Percentiles rank a stretch among this genome's conserved stretches.
These are phyloP conservation scores for Blakeslea trispora DNA, from an alignment of 371 early-diverging fungal species.

Conservation along the genomic window DNA sequence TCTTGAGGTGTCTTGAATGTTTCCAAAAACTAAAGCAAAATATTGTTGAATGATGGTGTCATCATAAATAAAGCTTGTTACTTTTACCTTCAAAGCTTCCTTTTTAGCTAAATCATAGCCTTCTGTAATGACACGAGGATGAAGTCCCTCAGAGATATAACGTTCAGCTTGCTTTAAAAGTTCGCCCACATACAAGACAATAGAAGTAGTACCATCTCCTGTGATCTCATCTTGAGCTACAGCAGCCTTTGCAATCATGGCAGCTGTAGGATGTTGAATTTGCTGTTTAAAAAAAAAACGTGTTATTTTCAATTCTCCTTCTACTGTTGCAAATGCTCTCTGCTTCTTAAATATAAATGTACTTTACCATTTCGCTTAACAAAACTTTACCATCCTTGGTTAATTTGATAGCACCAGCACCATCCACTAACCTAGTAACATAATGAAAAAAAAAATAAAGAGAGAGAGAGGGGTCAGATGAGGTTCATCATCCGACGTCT, in stretches of 20 bases:
- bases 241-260: constrained; percentile 99
- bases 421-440: constrained; percentile 97
- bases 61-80: too few relatives aligned
- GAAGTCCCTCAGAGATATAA: constrained; percentile 96
- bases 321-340: neutral
- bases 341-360: neutral
- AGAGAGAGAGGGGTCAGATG: constrained; percentile 20
- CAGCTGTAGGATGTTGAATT: constrained; percentile 99
- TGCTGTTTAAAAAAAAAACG: constrained; percentile 64
- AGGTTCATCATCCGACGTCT: constrained; percentile 9
- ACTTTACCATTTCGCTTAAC: constrained; percentile 93
- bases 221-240: constrained; percentile 98
- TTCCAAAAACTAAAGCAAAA: constrained; percentile 97
- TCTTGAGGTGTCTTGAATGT: constrained; percentile 68
- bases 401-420: constrained; percentile 93
- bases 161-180: constrained; percentile 96
- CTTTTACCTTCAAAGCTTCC: constrained; percentile 84
- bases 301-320: constrained; percentile 11
- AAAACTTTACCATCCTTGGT: constrained; percentile 98
- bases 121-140: constrained; percentile 95
- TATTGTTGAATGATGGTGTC: too few relatives aligned
- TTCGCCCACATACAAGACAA: constrained; percentile 96
- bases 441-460: too few relatives aligned
- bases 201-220: constrained; percentile 99
- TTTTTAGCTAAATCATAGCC: constrained; percentile 97